Percentiles rank a stretch among this genome's conserved stretches.
phyloP scores from a whole-genome alignment of 495 filamentous ascomycete genomes.

The Penicillium antarcticum region DNA sequence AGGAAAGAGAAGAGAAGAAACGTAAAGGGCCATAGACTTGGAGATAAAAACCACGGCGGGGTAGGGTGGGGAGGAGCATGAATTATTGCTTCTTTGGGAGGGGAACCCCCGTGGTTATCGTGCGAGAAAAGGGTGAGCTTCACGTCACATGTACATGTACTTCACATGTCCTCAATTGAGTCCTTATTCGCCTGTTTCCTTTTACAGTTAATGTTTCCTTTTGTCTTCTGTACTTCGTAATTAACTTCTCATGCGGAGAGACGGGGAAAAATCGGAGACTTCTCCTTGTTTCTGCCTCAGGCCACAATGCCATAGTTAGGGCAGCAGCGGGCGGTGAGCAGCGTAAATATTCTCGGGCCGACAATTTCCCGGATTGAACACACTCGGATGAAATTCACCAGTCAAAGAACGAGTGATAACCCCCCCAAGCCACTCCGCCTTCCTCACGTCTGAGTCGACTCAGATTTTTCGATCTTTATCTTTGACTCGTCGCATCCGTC shows the following conservation, averaged over 20 bases:
- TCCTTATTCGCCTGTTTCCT: not conserved
- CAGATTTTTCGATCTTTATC: slow-evolving; percentile 18
- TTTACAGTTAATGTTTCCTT: slow-evolving; percentile 2
- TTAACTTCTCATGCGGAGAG: slow-evolving; percentile 5
- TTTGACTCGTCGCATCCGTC: slow-evolving; percentile 13
- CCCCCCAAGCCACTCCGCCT: slow-evolving; percentile 41
- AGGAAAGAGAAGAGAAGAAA: slow-evolving; percentile 17
- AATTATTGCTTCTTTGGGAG: slow-evolving; percentile 31
- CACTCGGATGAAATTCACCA: slow-evolving; percentile 40
- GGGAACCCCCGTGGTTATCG: slow-evolving; percentile 17
- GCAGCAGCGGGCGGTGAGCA: not conserved
- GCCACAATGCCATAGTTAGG: slow-evolving; percentile 7
- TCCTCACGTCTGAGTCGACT: slow-evolving; percentile 22
- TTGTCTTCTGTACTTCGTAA: slow-evolving; percentile 1
- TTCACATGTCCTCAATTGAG: no score
- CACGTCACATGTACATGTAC: no score
- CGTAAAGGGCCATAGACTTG: slow-evolving; percentile 20
- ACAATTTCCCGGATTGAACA: no score
- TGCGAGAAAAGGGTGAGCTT: not conserved
- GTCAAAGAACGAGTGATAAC: slow-evolving; percentile 32
- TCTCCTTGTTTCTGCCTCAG: slow-evolving; percentile 8
- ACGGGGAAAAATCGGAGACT: slow-evolving; percentile 4
- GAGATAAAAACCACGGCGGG: slow-evolving; percentile 32
- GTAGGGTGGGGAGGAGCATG: slow-evolving; percentile 41
- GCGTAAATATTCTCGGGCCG: no score